phyloP scores from a whole-genome alignment of 352 stramenopile genomes.

The Phytophthora brassicae region DNA sequence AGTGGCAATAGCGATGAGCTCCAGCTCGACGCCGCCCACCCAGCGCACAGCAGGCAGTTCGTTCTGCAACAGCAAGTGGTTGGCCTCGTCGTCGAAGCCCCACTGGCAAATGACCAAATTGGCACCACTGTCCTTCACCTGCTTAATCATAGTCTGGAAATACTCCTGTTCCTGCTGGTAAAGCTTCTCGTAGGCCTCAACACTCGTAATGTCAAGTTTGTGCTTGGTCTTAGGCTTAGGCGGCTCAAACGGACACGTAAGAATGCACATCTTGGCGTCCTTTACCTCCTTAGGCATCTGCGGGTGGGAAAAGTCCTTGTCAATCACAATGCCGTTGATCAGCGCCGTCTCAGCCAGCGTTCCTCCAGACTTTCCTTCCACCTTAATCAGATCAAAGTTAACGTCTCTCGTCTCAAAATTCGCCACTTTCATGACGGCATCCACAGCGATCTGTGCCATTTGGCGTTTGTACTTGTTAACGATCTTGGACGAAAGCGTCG shows the following conservation, averaged over 20 bases:
- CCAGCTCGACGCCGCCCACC: constrained; percentile 99
- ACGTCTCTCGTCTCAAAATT: constrained; percentile 99
- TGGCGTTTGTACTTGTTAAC: constrained; percentile 98
- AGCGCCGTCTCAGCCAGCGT: constrained; percentile 97
- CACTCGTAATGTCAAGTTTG: constrained; percentile 97
- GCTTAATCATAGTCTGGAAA: constrained; percentile 99
- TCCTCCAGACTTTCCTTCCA: constrained; percentile 98
- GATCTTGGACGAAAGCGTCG: constrained; percentile 99
- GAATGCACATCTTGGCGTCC: constrained; percentile 98
- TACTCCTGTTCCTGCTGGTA: constrained; percentile 98
- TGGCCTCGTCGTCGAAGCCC: constrained; percentile 99
- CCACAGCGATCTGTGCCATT: constrained; percentile 99
- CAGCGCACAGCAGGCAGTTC: constrained; percentile 97
- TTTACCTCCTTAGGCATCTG: constrained; percentile 98
- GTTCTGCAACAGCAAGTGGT: constrained; percentile 98
- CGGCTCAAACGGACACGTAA: constrained; percentile 99
- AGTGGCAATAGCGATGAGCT: constrained; percentile 99
- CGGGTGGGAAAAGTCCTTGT: constrained; percentile 99
- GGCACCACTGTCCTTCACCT: constrained; percentile 98
- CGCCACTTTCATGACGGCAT: constrained; percentile 97
- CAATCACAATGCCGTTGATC: constrained; percentile 98
- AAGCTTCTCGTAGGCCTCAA: constrained; percentile 97
- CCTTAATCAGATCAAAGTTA: constrained; percentile 99
- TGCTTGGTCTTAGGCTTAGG: constrained; percentile 99
- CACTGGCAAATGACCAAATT: constrained; percentile 99